Percentiles rank a stretch among this genome's conserved stretches.
Evolutionary conservation across 257 asterid species (phyloP).

Genomic region (Phtheirospermum japonicum): DNA sequence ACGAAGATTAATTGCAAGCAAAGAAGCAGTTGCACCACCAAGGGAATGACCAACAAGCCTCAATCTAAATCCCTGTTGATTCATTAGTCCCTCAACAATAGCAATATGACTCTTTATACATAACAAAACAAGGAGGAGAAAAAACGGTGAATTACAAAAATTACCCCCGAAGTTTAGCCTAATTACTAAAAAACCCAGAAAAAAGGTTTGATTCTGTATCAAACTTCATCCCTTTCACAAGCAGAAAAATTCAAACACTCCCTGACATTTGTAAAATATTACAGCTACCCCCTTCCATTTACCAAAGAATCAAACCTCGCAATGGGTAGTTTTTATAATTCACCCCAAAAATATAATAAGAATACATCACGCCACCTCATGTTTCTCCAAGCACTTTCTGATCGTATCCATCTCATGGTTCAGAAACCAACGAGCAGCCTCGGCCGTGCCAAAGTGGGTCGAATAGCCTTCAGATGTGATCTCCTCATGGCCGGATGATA

Average conservation of each 20-base stretch:
- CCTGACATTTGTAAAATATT: constrained; percentile 5
- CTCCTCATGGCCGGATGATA: constrained; percentile 84
- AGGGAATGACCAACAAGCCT: constrained; percentile 99
- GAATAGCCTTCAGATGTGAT: constrained; percentile 75
- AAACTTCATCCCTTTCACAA: neutral
- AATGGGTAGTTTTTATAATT: neutral
- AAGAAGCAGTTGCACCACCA: constrained; percentile 88
- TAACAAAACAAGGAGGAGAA: constrained; percentile 13
- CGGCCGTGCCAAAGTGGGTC: constrained; percentile 88
- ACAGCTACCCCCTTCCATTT: neutral
- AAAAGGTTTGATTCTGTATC: neutral
- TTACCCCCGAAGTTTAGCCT: too few relatives aligned
- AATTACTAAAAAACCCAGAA: neutral
- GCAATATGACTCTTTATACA: neutral
- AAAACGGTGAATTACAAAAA: neutral
- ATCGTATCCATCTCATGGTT: constrained; percentile 65
- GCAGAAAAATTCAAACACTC: neutral
- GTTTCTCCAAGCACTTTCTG: constrained; percentile 66
- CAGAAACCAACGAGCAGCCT: constrained; percentile 96
- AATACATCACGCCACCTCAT: constrained; percentile 50
- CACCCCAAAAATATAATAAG: neutral
- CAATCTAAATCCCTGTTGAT: constrained; percentile 94
- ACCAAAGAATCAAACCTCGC: neutral
- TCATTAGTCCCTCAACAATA: constrained; percentile 43
- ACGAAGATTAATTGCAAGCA: constrained; percentile 91